Evolutionary conservation across 768 basidiomycete species (phyloP).

Genomic region (Suillus bovinus): DNA sequence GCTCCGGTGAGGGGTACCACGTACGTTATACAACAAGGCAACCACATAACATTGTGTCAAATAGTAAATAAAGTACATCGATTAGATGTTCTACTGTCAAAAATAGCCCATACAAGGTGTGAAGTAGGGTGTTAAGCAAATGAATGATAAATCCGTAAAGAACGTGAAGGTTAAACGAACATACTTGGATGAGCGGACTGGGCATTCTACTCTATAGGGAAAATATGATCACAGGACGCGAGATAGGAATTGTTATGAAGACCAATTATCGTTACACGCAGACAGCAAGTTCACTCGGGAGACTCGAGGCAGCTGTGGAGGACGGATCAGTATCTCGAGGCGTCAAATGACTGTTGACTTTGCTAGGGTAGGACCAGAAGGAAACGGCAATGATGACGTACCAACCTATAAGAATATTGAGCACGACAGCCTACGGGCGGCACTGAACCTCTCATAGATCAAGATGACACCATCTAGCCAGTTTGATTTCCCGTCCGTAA

Average conservation of each 20-base stretch:
- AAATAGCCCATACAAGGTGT: not conserved
- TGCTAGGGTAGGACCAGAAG: constrained; percentile 62
- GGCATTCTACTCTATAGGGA: not conserved
- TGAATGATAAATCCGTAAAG: not conserved
- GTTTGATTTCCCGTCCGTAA: constrained; percentile 80
- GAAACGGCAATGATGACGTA: constrained; percentile 72
- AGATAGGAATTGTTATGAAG: not conserved
- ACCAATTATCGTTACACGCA: constrained; percentile 10
- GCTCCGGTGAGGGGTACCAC: no score
- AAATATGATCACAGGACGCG: not conserved
- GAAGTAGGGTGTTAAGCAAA: not conserved
- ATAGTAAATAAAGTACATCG: not conserved
- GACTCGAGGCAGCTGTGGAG: constrained; percentile 5
- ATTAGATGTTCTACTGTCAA: not conserved
- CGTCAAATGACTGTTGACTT: not conserved
- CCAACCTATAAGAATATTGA: constrained; percentile 43
- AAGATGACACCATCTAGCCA: constrained; percentile 81
- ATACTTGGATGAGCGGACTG: not conserved
- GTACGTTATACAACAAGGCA: not conserved
- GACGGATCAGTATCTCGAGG: not conserved
- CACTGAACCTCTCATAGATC: constrained; percentile 48
- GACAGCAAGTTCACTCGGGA: constrained; percentile 20
- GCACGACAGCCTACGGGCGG: not conserved
- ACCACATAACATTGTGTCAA: not conserved
- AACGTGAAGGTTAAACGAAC: not conserved